Base-by-base conservation (phyloP, 495 filamentous ascomycete species). In the Aspergillus campestris region DNA sequence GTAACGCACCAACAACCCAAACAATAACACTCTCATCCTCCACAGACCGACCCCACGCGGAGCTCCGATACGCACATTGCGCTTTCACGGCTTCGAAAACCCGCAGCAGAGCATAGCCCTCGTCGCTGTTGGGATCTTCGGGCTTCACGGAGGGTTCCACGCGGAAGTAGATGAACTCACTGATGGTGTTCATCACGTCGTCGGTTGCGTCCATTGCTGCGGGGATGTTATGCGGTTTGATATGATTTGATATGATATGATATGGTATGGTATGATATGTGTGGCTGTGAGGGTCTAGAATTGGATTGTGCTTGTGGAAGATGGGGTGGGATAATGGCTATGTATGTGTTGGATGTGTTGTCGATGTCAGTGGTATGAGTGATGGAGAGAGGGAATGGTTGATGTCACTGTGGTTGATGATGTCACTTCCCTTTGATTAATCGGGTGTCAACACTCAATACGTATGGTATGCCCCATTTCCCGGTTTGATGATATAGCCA, bases 131-230 rank as follows among this genome's bases (percentile, higher is more conserved):
- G 13, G 60, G 61, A 29, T 70, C 62, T 50, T 71, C 69, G 8
- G 67, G 69, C 47, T 60, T 62, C n/a, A 73, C 60, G 13, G 60
- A 53, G 24, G 56, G 47, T 47, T 65, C 67, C 34, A 66, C 40
- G 13, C 59, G 62, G 60, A 71, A 67, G 42, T 57, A 65, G 48
- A 70, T 59, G 51, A 73, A 61, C 45, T 73, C 59, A 37, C 50
- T 62, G 52, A 64, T 53, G 13, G 42, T 47, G 30, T 54, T 42
- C 39, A 61, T 52, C 54, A 56, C 61, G 3, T 30, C 42, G 30
- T 24, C 34, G 4, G n/a, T 24, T 45, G 29, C 13, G 4, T 40
- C 32, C 32, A 35, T 31, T 38, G 36, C 11, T 10, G 28, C 18
- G 18, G 18, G 4, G 1, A 24, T 24, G 24, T 9, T 37, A 27